Evolutionary conservation across 768 basidiomycete species (phyloP).

Genomic region (Leccinum broughii): DNA sequence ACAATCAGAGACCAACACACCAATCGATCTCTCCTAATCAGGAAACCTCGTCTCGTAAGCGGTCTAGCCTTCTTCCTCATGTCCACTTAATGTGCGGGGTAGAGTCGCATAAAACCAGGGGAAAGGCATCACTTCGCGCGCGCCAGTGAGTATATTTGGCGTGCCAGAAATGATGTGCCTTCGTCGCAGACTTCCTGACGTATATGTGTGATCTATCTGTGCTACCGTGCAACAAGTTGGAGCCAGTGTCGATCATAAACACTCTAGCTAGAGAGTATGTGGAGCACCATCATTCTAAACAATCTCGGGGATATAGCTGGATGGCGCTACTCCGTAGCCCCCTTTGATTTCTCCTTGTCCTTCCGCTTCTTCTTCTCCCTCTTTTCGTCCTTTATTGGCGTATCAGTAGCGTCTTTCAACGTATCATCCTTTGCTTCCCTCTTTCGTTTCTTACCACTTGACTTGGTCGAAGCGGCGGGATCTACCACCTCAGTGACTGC

Average conservation of each 20-base stretch:
- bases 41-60: slow-evolving; percentile 23
- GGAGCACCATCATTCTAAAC: neutral
- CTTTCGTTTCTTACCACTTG: slow-evolving; percentile 29
- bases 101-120: too few relatives aligned
- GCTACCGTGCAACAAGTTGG: too few relatives aligned
- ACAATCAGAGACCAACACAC: slow-evolving; percentile 32
- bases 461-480: slow-evolving; percentile 2
- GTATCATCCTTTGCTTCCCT: slow-evolving; percentile 13
- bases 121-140: too few relatives aligned
- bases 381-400: slow-evolving; percentile 22
- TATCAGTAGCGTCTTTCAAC: slow-evolving; percentile 9
- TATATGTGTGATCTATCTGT: too few relatives aligned
- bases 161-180: too few relatives aligned
- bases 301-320: neutral
- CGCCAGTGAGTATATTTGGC: too few relatives aligned
- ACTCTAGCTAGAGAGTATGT: too few relatives aligned
- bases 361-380: slow-evolving; percentile 36
- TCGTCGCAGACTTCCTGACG: too few relatives aligned
- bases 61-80: too few relatives aligned
- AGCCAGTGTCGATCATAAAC: too few relatives aligned
- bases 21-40: slow-evolving; percentile 37
- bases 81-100: too few relatives aligned
- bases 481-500: slow-evolving; percentile 18
- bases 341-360: slow-evolving; percentile 7
- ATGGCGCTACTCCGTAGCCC: slow-evolving; percentile 3